These are phyloP conservation scores for Huntiella savannae DNA, from an alignment of 2,329 filamentous ascomycete species.

Conservation along the genomic window DNA sequence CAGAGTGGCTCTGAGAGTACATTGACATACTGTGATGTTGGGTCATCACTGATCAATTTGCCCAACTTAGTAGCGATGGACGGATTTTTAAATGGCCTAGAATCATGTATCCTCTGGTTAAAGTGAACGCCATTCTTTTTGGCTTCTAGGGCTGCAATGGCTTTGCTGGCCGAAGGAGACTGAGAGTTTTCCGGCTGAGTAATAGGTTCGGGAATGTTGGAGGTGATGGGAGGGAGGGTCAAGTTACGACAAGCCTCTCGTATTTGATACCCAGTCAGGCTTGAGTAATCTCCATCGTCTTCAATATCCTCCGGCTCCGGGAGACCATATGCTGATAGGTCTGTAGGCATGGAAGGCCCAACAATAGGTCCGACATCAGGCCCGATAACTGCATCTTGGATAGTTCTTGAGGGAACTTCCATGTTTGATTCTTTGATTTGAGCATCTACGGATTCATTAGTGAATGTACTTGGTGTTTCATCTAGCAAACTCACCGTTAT, in stretches of 20 bases:
- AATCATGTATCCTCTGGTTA: conserved; percentile 52
- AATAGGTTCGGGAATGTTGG: conserved; percentile 47
- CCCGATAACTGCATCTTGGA: background rate
- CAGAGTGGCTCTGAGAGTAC: conserved; percentile 37
- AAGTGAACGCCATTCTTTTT: conserved; percentile 64
- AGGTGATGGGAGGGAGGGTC: conserved; percentile 52
- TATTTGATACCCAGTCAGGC: conserved; percentile 47
- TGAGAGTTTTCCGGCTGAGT: background rate
- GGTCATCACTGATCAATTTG: conserved; percentile 9
- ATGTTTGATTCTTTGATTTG: no score
- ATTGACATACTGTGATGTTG: conserved; percentile 44
- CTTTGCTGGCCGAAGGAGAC: background rate
- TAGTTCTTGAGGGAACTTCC: background rate
- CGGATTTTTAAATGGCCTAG: conserved; percentile 51
- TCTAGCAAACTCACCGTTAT: no score
- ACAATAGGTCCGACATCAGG: conserved; percentile 5
- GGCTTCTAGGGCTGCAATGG: conserved; percentile 18
- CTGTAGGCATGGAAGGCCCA: conserved; percentile 10
- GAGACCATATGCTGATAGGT: conserved; percentile 5
- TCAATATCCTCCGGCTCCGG: conserved; percentile 14
- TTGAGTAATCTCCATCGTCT: conserved; percentile 14
- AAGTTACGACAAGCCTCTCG: conserved; percentile 49
- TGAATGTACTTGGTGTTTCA: background rate
- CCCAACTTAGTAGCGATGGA: conserved; percentile 51
- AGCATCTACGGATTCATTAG: background rate